A percentile compares a stretch with the other conserved stretches of the same genome.
phyloP scores from a whole-genome alignment of 768 basidiomycete species.

The Pisolithus sp. region DNA sequence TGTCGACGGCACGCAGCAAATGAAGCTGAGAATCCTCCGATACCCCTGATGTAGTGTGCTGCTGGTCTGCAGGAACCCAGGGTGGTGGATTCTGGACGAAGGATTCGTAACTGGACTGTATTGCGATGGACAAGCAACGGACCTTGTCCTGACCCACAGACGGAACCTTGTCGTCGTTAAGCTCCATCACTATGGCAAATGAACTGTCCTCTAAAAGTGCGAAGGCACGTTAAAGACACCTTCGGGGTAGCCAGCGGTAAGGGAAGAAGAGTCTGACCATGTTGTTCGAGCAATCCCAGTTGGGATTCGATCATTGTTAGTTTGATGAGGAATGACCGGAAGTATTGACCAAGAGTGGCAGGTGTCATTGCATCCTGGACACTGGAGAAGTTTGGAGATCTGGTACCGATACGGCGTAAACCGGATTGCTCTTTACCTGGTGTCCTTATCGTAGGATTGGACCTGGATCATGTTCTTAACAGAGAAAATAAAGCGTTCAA shows the following conservation, averaged over 20 bases:
- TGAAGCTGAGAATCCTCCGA: constrained; percentile 66
- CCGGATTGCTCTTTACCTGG: constrained; percentile 37
- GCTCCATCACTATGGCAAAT: constrained; percentile 79
- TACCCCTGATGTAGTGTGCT: constrained; percentile 62
- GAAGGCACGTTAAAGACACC: background rate
- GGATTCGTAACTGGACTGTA: background rate
- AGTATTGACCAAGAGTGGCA: constrained; percentile 60
- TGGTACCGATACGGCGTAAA: constrained; percentile 1
- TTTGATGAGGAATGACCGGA: constrained; percentile 79
- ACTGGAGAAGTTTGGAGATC: constrained; percentile 29
- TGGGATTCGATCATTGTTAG: constrained; percentile 72
- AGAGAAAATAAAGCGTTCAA: constrained; percentile 90
- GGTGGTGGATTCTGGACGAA: constrained; percentile 54
- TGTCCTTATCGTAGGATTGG: constrained; percentile 63
- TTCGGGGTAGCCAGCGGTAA: background rate
- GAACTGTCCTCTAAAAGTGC: constrained; percentile 55
- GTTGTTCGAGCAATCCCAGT: constrained; percentile 51
- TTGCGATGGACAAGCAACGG: constrained; percentile 8
- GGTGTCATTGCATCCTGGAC: constrained; percentile 67
- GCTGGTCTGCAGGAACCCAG: constrained; percentile 70
- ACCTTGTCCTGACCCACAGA: constrained; percentile 44
- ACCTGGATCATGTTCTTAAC: constrained; percentile 76
- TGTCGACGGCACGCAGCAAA: constrained; percentile 75
- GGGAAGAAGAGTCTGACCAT: constrained; percentile 32
- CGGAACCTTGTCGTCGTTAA: constrained; percentile 60